Base-by-base conservation (phyloP, 306 rosid genomes). In the Cucurbita ficifolia region DNA sequence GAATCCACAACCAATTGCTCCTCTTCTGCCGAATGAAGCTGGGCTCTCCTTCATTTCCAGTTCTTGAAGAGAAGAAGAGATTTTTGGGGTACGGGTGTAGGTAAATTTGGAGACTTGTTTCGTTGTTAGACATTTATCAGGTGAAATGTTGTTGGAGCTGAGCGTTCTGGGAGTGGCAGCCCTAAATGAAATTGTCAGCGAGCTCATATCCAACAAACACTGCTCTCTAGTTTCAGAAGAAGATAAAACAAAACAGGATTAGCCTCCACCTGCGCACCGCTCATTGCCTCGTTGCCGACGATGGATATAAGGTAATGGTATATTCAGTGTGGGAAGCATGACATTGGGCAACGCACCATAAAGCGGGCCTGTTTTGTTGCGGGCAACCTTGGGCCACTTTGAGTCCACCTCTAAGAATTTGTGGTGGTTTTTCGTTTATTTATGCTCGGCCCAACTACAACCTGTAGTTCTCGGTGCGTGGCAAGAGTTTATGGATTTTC, bases 1-100 rank as follows among this genome's bases (percentile, higher is more conserved):
- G 8, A 88, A 51, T 60, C 92, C 85, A 35, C 88, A 72, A n/a
- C 87, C 83, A 67, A 87, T 50, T 33, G 77, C 16, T 38, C 76
- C 79, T 40, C 84, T 18, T 58, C 80, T 18, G 50, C 33, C 51
- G 3, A 78, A 46, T 11, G 33, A 35, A 70, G 12, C 40, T 70
- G 48, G 48, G 14, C 51, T 70, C 48, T 70, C 48, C 58, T 70
- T 70, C 61, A 17, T 7, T 52, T 71, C 33, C 59, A 35, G 48
- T 51, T 71, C 35, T n/a, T 51, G 48, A 19, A 13, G 83, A 75
- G 42, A 53, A 51, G 35, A 55, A 65, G 5, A 2, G 72, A 68
- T 68, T 64, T 64, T 64, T 10, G 35, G 72, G 52, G 52, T 65
- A 10, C 24, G 18, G 14, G 9, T 6, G 72, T 42, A 11, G 18